Base-by-base conservation (phyloP, 2,329 filamentous ascomycete species). In the Penicillium sp. region DNA sequence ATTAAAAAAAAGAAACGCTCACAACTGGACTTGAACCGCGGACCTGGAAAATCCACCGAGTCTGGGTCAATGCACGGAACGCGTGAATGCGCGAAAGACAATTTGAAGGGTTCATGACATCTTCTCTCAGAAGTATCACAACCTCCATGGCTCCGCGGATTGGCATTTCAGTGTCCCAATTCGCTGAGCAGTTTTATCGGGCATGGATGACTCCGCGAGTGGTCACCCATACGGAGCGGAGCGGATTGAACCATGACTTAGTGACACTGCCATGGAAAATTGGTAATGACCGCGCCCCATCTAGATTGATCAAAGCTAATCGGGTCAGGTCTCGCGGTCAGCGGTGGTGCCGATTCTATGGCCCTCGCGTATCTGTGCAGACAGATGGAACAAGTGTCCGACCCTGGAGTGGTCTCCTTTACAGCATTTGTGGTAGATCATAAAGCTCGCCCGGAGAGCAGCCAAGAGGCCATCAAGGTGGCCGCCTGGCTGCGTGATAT, bases 271-370 rank as follows among this genome's bases (percentile, higher is more conserved):
- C 66, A 8, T 52, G 59, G 24, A 56, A 54, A 37, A 41, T 69
- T 20, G 66, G 66, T 67, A 57, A 56, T 49, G 59, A 47, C 35
- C 15, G 10, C 9, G 4, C n/a, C 52, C 23, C 23, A 8, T 18
- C 25, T 3, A 47, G 13, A 35, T 31, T n/a, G n/a, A 33, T 52
- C 41, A 50, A 52, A 39, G 24, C 42, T 41, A n/a, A 35, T 23
- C 40, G 8, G 33, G 4, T 18, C 54, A 88, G 86, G 80, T 46
- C 74, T 97, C 51, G 93, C 91, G 13, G 77, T 97, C 53, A 96
- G 91, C 64, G 93, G 93, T 23, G 93, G 93, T 6, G 88, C 93
- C 33, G 93, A 98, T 70, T 97, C 92, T n/a, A 98, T 97, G 91
- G 92, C 92, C 25, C 76, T 98, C 52, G 89, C 90, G 47, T 83